Evolutionary conservation across 2,329 filamentous ascomycete genomes (phyloP), one percentile per base, ranked within the genome.

Genomic region (Scleromitrula shiraiana): DNA sequence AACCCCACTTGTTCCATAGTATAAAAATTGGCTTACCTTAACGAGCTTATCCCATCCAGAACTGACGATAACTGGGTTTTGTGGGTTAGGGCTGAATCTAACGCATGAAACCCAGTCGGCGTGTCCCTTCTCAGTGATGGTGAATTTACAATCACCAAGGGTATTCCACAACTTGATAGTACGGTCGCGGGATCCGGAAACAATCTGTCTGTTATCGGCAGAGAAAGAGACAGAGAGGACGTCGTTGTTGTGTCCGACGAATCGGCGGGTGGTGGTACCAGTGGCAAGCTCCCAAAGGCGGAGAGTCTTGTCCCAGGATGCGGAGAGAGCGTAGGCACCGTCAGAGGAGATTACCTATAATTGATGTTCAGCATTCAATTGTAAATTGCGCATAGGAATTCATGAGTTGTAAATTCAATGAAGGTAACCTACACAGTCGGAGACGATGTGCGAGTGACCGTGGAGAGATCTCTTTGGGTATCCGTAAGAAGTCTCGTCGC

Each of bases 111-210:
- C 93, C 93, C 93, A 98, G 76, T 98, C 93, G 74, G 88, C 88
- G 82, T 98, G 93, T 71, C 93, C 93, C 86, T 98, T 98, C 72
- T 98, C 93, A 75, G 88, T 95, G 80, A 98, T 97, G 78, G 91
- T 98, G 85, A 83, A 98, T 82, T 98, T 98, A 90, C 93, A 98
- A 83, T 98, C 93, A 76, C 93, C 93, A 62, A 98, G 88, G 65
- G 93, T 98, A 82, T 98, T 98, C 93, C 93, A 98, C 67, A 98
- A 85, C 88, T 97, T 98, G 82, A 98, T 97, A 68, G 87, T 88
- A 72, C 89, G 85, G 80, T 98, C 93, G 72, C 93, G 90, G 59
- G 93, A 97, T 62, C 90, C 93, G 62, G 93, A 97, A 67, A 97
- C 93, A 74, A 98, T 97, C 82, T 97, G 93, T 70, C 93, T 87